A percentile compares a stretch with the other conserved stretches of the same genome.
Evolutionary conservation across 1,139 yeast species (phyloP).

Genomic region (Blastobotrys proliferans): DNA sequence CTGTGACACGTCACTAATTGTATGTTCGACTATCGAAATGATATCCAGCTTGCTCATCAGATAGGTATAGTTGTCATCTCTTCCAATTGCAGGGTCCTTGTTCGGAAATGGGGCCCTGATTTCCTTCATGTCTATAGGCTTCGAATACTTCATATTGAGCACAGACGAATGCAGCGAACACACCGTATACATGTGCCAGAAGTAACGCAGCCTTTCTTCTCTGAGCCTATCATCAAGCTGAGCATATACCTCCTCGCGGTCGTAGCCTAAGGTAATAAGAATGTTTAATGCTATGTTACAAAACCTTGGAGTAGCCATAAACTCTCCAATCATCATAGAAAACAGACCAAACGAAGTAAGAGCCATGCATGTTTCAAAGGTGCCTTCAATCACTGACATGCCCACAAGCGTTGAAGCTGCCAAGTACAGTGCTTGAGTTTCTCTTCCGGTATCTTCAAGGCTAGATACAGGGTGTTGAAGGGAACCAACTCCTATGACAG

Average conservation of each 20-base stretch:
- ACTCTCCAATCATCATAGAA: conserved; percentile 14
- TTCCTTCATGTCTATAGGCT: no score
- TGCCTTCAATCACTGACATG: conserved; percentile 15
- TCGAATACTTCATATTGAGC: no score
- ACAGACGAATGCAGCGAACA: conserved; percentile 12
- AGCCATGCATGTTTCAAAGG: conserved; percentile 12
- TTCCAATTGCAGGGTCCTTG: no score
- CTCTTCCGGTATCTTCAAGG: conserved; percentile 4
- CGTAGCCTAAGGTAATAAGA: conserved; percentile 15
- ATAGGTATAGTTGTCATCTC: no score
- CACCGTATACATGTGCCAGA: conserved; percentile 16
- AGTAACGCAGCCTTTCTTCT: conserved; percentile 8
- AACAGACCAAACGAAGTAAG: conserved; percentile 15
- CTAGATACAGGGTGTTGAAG: conserved; percentile 9
- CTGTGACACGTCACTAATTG: no score
- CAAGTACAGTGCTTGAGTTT: conserved; percentile 12
- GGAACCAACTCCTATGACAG: conserved; percentile 14
- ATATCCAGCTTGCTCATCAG: no score
- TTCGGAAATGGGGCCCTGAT: no score
- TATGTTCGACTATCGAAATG: no score
- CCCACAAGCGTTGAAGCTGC: conserved; percentile 17
- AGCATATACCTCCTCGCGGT: neutral
- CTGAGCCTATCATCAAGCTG: neutral
- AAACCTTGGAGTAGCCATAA: conserved; percentile 13
- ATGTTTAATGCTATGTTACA: conserved; percentile 14